Conservation (phyloP, 495 filamentous ascomycete species). For the Pseudevernia furfuracea region DNA sequence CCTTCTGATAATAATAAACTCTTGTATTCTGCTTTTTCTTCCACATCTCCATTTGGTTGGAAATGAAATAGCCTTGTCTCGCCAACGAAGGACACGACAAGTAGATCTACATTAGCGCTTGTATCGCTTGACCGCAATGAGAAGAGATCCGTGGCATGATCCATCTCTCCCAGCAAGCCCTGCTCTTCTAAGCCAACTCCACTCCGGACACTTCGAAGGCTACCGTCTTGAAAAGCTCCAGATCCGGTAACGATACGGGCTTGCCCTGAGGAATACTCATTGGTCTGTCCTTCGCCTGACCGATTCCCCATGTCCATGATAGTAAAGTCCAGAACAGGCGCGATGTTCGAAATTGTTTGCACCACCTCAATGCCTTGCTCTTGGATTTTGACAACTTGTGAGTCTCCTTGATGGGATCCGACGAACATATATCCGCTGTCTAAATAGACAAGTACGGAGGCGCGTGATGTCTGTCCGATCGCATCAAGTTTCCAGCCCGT, state of each 20-base stretch:
- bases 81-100: slow-evolving; percentile 72
- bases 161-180: slow-evolving; percentile 73
- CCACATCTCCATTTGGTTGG: slow-evolving; percentile 64
- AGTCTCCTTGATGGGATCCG: slow-evolving; percentile 88
- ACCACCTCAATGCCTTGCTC: slow-evolving; percentile 52
- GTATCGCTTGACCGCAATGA: slow-evolving; percentile 46
- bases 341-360: slow-evolving; percentile 77
- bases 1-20: slow-evolving; percentile 61
- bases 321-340: slow-evolving; percentile 84
- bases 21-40: slow-evolving; percentile 69
- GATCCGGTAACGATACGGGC: slow-evolving; percentile 89
- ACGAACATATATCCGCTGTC: slow-evolving; percentile 70
- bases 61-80: slow-evolving; percentile 83
- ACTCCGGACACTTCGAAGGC: slow-evolving; percentile 78
- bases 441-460: slow-evolving; percentile 71
- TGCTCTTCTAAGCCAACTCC: slow-evolving; percentile 90
- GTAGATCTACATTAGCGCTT: slow-evolving; percentile 51
- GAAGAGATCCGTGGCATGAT: slow-evolving; percentile 64
- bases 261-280: slow-evolving; percentile 91
- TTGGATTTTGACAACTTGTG: slow-evolving; percentile 65
- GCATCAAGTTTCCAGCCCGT: slow-evolving; percentile 56
- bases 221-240: slow-evolving; percentile 79
- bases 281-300: slow-evolving; percentile 64
- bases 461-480: slow-evolving; percentile 65
- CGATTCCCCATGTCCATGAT: slow-evolving; percentile 92